Percentiles rank a stretch among this genome's conserved stretches.
phyloP scores from a whole-genome alignment of 2,329 filamentous ascomycete species.

The Colletotrichum salicis region DNA sequence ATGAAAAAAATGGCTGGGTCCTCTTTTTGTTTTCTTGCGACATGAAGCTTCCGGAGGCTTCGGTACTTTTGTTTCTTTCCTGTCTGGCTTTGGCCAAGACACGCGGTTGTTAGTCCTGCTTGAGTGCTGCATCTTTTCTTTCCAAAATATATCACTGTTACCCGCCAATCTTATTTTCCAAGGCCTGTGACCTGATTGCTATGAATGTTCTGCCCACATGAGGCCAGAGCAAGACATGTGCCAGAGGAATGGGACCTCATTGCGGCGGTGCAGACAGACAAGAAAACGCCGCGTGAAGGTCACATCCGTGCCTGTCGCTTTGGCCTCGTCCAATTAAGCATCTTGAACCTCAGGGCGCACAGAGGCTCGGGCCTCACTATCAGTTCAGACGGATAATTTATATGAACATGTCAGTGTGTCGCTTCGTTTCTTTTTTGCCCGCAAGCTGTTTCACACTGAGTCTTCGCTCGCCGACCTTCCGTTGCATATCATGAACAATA shows the following conservation, averaged over 20 bases:
- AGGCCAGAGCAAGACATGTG: neutral
- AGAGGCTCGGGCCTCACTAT: neutral
- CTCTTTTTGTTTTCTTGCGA: neutral
- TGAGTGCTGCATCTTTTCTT: slow-evolving; percentile 9
- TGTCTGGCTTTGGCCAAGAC: neutral
- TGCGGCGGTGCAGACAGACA: neutral
- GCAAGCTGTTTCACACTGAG: neutral
- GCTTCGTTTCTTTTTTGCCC: neutral
- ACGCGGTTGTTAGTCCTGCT: slow-evolving; percentile 3
- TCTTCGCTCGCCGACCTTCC: neutral
- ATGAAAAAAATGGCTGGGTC: neutral
- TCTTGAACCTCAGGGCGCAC: neutral
- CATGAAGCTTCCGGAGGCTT: slow-evolving; percentile 14
- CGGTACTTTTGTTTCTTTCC: slow-evolving; percentile 6
- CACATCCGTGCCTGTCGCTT: neutral
- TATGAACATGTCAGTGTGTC: neutral
- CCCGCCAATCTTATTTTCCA: slow-evolving; percentile 4
- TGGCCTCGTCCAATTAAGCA: neutral
- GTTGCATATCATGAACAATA: neutral
- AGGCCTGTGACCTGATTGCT: neutral
- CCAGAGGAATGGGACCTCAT: neutral
- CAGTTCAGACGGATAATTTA: neutral
- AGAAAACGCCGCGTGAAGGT: neutral
- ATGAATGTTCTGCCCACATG: neutral
- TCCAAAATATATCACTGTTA: neutral